Evolutionary conservation across 192 early-diverging fungal genomes (phyloP).

Genomic region (Entomortierella beljakovae): DNA sequence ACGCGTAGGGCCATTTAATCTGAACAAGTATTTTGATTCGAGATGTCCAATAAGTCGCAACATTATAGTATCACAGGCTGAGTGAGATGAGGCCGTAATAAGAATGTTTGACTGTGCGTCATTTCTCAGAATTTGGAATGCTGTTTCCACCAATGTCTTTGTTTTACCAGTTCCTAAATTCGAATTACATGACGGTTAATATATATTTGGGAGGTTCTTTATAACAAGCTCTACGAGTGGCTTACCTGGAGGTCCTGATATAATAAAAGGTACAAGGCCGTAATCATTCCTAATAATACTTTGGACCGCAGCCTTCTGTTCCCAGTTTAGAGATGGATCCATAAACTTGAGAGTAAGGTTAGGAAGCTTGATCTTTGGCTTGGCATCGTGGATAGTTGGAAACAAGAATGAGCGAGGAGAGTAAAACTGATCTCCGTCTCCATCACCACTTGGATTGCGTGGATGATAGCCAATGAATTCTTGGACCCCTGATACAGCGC

Average conservation of each 20-base stretch:
- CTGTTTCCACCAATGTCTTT: conserved; percentile 61
- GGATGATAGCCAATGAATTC: conserved; percentile 53
- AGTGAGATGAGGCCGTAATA: conserved; percentile 65
- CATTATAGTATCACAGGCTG: conserved; percentile 65
- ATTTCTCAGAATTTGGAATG: conserved; percentile 56
- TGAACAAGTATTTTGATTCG: conserved; percentile 50
- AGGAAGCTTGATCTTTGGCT: conserved; percentile 23
- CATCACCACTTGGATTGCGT: conserved; percentile 29
- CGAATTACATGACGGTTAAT: too few relatives aligned
- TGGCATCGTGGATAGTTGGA: conserved; percentile 42
- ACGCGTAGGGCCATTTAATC: conserved; percentile 58
- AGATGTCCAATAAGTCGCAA: conserved; percentile 56
- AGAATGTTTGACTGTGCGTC: conserved; percentile 58
- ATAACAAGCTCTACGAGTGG: background rate
- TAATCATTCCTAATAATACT: conserved; percentile 51
- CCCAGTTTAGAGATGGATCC: conserved; percentile 44
- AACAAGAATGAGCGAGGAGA: conserved; percentile 42
- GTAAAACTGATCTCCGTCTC: conserved; percentile 24
- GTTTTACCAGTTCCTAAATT: conserved; percentile 68
- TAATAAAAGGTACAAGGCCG: conserved; percentile 45
- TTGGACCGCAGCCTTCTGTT: conserved; percentile 46
- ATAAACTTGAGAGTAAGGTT: conserved; percentile 41
- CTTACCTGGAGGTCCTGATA: conserved; percentile 50
- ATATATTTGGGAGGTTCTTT: too few relatives aligned
- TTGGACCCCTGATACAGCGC: conserved; percentile 46